Percentiles rank a stretch among this genome's conserved stretches.
Conservation (phyloP, 495 filamentous ascomycete genomes). For the Aspergillus ostianus region DNA sequence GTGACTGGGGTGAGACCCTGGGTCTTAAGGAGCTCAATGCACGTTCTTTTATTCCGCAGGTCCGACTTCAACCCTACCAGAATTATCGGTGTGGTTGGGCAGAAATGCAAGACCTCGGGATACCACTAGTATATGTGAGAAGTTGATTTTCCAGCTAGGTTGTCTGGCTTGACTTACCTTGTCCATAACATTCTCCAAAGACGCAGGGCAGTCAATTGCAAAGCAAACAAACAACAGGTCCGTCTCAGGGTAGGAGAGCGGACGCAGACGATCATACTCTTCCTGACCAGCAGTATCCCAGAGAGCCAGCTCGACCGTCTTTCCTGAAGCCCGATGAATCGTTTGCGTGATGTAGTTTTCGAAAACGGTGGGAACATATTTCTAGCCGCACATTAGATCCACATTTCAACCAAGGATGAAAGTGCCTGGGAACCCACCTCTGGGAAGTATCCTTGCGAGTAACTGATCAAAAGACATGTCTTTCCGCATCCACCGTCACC, state of each 20-base stretch:
- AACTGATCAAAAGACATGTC: slow-evolving; percentile 97
- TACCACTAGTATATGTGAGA: slow-evolving; percentile 72
- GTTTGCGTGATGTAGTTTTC: slow-evolving; percentile 99
- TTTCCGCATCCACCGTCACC: slow-evolving; percentile 98
- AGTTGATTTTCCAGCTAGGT: background rate
- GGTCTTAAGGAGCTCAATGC: slow-evolving; percentile 96
- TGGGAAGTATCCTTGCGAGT: slow-evolving; percentile 96
- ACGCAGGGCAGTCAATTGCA: slow-evolving; percentile 97
- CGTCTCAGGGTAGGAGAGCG: slow-evolving; percentile 95
- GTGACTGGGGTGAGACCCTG: slow-evolving; percentile 95
- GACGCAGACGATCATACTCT: slow-evolving; percentile 94
- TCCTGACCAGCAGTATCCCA: slow-evolving; percentile 99
- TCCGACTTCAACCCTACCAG: slow-evolving; percentile 96
- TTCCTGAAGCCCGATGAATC: slow-evolving; percentile 78
- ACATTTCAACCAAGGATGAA: slow-evolving; percentile 8
- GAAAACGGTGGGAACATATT: slow-evolving; percentile 99
- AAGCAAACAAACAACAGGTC: slow-evolving; percentile 98
- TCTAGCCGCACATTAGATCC: slow-evolving; percentile 52
- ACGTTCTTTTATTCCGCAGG: slow-evolving; percentile 87
- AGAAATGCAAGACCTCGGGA: slow-evolving; percentile 98
- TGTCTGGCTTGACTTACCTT: slow-evolving; percentile 61
- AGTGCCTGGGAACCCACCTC: slow-evolving; percentile 59
- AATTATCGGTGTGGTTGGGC: slow-evolving; percentile 92
- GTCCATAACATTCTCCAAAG: slow-evolving; percentile 96
- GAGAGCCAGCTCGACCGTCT: slow-evolving; percentile 91